Base-by-base conservation (phyloP, 2,329 filamentous ascomycete species). In the Aspergillus neoniger region DNA sequence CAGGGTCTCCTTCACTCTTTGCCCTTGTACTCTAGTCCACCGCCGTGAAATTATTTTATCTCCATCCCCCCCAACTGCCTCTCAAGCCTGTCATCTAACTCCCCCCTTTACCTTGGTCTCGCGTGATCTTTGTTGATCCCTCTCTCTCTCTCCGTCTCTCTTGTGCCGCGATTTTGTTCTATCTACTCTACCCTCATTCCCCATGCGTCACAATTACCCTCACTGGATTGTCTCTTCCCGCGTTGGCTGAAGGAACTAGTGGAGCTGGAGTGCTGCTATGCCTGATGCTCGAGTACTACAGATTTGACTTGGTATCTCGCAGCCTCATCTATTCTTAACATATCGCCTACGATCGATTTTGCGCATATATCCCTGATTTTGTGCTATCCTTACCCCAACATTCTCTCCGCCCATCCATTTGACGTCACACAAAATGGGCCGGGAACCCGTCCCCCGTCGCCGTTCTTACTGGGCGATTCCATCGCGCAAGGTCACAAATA, bases 401-500 rank as follows among this genome's bases (percentile, higher is more conserved):
- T 32, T 32, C 12, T 36, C 12, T 6, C 1, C 32, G 32, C 32
- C 25, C 5, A 7, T 9, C 15, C 25, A 5, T 14, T n/a, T n/a
- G 9, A 19, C 15, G 10, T 30, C 9, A 9, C 25, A 50, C 47
- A 12, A 4, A n/a, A 55, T 55, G 53, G 53, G 53, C 4, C 53
- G 53, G 23, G 53, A 55, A 47, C 28, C 21, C 5, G 25, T n/a
- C 25, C 53, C 32, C 14, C 12, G 53, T 14, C 53, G 53, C 23
- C 53, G 53, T 17, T 4, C 53, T 2, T 47, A 55, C 41, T 41
- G 21, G 30, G 36, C 28, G 14, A 57, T 53, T 2, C 2, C 54
- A 3, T 47, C 58, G 17, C 61, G 58, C 38, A 60, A 55, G 55
- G 21, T 39, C 8, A 54, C 53, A 28, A 58, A 48, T 30, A 12